These are phyloP conservation scores for Fusarium circinatum DNA, from an alignment of 2,329 filamentous ascomycete species.

Conservation along the genomic window DNA sequence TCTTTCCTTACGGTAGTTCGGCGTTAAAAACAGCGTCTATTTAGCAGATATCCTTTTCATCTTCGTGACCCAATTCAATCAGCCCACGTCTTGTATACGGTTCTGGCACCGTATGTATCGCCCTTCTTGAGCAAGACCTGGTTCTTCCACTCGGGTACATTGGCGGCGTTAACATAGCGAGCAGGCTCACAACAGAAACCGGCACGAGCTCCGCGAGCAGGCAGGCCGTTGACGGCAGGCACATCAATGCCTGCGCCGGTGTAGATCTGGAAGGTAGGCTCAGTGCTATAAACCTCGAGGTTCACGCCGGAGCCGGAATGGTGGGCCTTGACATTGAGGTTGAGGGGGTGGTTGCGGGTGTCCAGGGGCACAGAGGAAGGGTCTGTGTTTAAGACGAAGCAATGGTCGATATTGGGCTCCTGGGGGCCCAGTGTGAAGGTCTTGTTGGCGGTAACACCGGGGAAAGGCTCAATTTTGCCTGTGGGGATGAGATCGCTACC, in stretches of 20 bases:
- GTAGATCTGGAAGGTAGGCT: constrained; percentile 98
- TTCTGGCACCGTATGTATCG: constrained; percentile 81
- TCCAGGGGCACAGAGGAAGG: constrained; percentile 70
- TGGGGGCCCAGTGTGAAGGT: constrained; percentile 77
- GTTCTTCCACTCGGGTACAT: constrained; percentile 80
- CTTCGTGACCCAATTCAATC: constrained; percentile 54
- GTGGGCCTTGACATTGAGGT: constrained; percentile 74
- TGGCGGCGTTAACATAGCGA: constrained; percentile 88
- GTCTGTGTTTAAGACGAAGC: constrained; percentile 80
- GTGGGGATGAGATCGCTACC: constrained; percentile 80
- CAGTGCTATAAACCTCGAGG: constrained; percentile 88
- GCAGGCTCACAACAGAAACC: constrained; percentile 95
- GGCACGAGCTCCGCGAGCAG: constrained; percentile 73
- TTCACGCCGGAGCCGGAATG: constrained; percentile 81
- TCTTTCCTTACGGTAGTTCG: constrained; percentile 17
- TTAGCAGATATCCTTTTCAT: constrained; percentile 9
- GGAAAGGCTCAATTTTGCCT: constrained; percentile 70
- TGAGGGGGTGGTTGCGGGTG: constrained; percentile 71
- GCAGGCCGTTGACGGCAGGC: constrained; percentile 69
- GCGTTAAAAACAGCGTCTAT: constrained; percentile 22
- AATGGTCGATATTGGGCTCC: constrained; percentile 86
- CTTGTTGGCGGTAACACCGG: constrained; percentile 71
- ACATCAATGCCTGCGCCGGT: constrained; percentile 88
- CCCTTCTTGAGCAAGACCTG: constrained; percentile 88
- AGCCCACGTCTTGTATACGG: constrained; percentile 88